phyloP scores from a whole-genome alignment of 306 rosid genomes.

The Elaeagnus macrophylla region DNA sequence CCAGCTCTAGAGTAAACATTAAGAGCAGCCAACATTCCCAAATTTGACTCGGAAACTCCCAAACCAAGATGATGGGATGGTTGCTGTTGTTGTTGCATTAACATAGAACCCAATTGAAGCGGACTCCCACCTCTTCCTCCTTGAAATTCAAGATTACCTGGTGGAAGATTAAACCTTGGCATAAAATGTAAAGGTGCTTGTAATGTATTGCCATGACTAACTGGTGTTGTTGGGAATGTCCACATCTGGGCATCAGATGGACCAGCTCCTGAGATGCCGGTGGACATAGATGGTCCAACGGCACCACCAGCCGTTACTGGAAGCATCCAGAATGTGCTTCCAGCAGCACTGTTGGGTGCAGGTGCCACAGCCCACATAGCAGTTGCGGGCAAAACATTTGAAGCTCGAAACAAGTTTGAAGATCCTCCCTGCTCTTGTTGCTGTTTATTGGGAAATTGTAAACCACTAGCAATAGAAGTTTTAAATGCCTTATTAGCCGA shows the following conservation, averaged over 20 bases:
- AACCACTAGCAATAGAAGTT: conserved; percentile 10
- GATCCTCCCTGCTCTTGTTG: conserved; percentile 22
- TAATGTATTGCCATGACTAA: conserved; percentile 32
- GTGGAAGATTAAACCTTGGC: conserved; percentile 60
- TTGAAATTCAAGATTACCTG: conserved; percentile 41
- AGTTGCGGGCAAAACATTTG: conserved; percentile 44
- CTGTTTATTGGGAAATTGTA: conserved; percentile 31
- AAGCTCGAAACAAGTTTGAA: conserved; percentile 39
- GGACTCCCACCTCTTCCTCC: conserved; percentile 33
- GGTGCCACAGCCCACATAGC: conserved; percentile 91
- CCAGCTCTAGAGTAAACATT: conserved; percentile 67
- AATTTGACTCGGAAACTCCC: conserved; percentile 66
- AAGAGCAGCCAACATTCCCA: conserved; percentile 80
- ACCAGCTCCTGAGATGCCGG: conserved; percentile 18
- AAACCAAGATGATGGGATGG: conserved; percentile 65
- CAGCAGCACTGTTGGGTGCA: conserved; percentile 34
- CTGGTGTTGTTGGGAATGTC: conserved; percentile 45
- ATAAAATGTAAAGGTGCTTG: conserved; percentile 62
- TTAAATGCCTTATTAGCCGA: conserved; percentile 28
- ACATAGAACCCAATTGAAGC: conserved; percentile 67
- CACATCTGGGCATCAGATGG: conserved; percentile 67
- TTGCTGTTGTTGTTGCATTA: conserved; percentile 43
- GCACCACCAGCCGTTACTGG: conserved; percentile 40
- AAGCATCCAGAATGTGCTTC: conserved; percentile 85
- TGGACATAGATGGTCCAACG: conserved; percentile 15